phyloP scores from a whole-genome alignment of 2,329 filamentous ascomycete genomes.

The Lachnellula hyalina region DNA sequence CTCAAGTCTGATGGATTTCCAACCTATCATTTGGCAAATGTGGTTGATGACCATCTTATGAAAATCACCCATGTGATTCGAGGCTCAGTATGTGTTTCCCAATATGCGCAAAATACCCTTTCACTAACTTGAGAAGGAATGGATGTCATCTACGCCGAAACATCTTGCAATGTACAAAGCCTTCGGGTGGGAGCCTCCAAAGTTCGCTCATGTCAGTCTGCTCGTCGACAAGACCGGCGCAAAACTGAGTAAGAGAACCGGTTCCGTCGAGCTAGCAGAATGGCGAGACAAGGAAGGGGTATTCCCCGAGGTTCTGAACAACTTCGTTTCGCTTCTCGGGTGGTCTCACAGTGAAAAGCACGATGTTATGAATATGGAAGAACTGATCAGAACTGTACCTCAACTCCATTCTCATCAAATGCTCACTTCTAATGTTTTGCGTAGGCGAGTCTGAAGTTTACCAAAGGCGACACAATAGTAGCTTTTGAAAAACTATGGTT shows the following conservation, averaged over 20 bases:
- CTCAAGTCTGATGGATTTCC: conserved; percentile 88
- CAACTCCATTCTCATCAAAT: neutral
- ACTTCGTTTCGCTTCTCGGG: conserved; percentile 81
- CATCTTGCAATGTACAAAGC: conserved; percentile 70
- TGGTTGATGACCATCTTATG: conserved; percentile 95
- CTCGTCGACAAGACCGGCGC: conserved; percentile 63
- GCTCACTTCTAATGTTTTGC: conserved; percentile 1
- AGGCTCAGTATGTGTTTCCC: conserved; percentile 55
- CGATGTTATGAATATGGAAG: conserved; percentile 66
- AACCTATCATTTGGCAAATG: conserved; percentile 96
- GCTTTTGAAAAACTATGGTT: conserved; percentile 73
- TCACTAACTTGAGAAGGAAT: conserved; percentile 55
- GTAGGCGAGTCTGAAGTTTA: conserved; percentile 81
- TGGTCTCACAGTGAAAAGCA: conserved; percentile 67
- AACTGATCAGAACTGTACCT: conserved; percentile 62
- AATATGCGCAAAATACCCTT: neutral
- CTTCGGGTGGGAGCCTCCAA: conserved; percentile 66
- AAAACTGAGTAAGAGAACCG: conserved; percentile 83
- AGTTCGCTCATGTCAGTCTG: conserved; percentile 77
- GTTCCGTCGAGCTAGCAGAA: conserved; percentile 53
- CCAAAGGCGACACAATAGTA: conserved; percentile 82
- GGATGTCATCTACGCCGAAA: conserved; percentile 89
- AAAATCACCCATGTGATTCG: conserved; percentile 92
- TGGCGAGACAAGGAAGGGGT: conserved; percentile 53
- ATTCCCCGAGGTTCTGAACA: conserved; percentile 60